Base-by-base conservation (phyloP, 306 rosid genomes). In the Pterocarpus macrocarpus region DNA sequence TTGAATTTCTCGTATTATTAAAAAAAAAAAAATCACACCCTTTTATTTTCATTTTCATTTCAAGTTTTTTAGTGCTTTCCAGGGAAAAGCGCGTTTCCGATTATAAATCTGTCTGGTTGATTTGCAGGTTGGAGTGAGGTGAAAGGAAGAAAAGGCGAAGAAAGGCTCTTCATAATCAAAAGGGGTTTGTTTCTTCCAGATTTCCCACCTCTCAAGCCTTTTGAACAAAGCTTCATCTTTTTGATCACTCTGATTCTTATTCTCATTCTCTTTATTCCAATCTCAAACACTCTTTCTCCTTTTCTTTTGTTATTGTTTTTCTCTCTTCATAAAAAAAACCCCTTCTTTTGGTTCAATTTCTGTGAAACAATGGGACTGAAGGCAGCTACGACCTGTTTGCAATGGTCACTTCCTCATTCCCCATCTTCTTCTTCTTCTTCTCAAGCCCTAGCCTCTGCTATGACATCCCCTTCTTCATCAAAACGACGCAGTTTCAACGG, bases 371-470 rank as follows among this genome's bases (percentile, higher is more conserved):
- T 30, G 98, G 97, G 36, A 65, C 82, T 87, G 65, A 85, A 91
- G 69, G 86, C 90, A 15, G 89, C 89, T 45, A 34, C 91, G 33
- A 57, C 92, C 38, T 89, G 89, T 84, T 80, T 91, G 70, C 94
- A 90, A 38, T 89, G 86, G 94, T 82, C 91, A 58, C 92, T 88
- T 57, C 87, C 89, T 87, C 57, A 74, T 91, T 64, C 88, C 92
- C 77, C 94, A 79, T 55, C 61, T 55, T 50, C 57, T 28, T 89
- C 90, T 15, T 50, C 57, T 16, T 89, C 90, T 15, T 89, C 94
- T 4, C 94, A 90, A 49, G 73, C 98, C 33, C 73, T 91, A 11
- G 91, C 92, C 32, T 88, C 90, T 14, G 77, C 89, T 5, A 73
- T 88, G 39, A 84, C 90, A 13, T 88, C 92, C 56, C 85, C 91